phyloP scores from a whole-genome alignment of 1,284 basidiomycete genomes.

The Cystobasidium pallidum region DNA sequence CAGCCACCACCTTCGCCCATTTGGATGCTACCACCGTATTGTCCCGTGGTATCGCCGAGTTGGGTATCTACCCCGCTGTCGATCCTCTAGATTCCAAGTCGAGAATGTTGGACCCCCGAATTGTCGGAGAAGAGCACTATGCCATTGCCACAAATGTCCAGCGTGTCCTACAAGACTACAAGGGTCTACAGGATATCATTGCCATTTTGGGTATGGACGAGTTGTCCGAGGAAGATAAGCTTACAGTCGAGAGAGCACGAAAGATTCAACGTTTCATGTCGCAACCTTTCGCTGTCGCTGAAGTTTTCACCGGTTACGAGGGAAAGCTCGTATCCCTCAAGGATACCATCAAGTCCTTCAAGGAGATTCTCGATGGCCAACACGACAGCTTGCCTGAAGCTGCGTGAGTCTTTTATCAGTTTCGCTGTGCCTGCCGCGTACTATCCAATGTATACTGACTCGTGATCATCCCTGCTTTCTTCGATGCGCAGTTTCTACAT shows the following conservation, averaged over 20 bases:
- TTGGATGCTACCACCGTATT: slow-evolving; percentile 99
- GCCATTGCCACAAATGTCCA: slow-evolving; percentile 91
- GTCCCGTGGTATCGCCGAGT: slow-evolving; percentile 98
- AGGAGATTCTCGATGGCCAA: slow-evolving; percentile 87
- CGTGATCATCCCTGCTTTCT: no score
- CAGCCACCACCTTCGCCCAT: slow-evolving; percentile 98
- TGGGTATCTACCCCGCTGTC: slow-evolving; percentile 99
- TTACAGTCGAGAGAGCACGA: slow-evolving; percentile 61
- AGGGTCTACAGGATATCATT: slow-evolving; percentile 90
- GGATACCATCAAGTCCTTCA: slow-evolving; percentile 72
- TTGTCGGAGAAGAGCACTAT: slow-evolving; percentile 92
- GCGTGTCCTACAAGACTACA: slow-evolving; percentile 99
- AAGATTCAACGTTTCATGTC: slow-evolving; percentile 66
- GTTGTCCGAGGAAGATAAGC: slow-evolving; percentile 98
- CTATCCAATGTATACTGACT: slow-evolving; percentile 11
- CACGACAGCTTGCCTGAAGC: slow-evolving; percentile 90
- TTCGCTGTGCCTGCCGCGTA: not conserved
- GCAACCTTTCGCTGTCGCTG: slow-evolving; percentile 98
- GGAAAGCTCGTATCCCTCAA: slow-evolving; percentile 50
- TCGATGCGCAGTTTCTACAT: slow-evolving; percentile 46
- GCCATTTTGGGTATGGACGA: slow-evolving; percentile 99
- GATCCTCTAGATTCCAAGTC: slow-evolving; percentile 99
- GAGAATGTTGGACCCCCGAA: slow-evolving; percentile 98
- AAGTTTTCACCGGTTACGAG: slow-evolving; percentile 98
- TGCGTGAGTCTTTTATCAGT: slow-evolving; percentile 63